Conservation (phyloP, 2,329 filamentous ascomycete species). For the Cladosporium sp. region DNA sequence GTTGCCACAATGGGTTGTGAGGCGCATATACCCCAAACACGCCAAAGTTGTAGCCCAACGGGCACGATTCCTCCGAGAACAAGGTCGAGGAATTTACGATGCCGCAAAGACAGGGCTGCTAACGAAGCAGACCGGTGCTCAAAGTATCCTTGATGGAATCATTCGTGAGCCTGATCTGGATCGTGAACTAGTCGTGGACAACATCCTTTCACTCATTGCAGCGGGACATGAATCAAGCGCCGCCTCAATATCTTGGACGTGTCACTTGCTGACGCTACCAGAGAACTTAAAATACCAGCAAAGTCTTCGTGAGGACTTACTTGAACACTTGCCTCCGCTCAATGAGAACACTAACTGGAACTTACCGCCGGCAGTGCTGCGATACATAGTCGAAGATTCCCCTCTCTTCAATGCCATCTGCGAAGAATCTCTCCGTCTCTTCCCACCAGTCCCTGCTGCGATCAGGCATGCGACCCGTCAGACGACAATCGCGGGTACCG, state of each 20-base stretch:
- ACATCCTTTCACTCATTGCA: conserved; percentile 50
- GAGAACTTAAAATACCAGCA: conserved; percentile 57
- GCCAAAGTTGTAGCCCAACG: no score
- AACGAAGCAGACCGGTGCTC: no score
- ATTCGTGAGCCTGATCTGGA: not conserved
- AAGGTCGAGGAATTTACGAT: no score
- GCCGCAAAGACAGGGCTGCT: no score
- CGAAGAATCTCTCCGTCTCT: conserved; percentile 25
- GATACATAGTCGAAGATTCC: conserved; percentile 31
- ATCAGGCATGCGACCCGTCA: conserved; percentile 8
- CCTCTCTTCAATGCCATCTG: conserved; percentile 40
- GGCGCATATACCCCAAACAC: no score
- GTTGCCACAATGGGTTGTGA: no score
- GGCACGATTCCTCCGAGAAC: no score
- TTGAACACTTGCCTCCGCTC: not conserved
- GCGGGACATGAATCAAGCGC: conserved; percentile 71
- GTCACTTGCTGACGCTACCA: conserved; percentile 58
- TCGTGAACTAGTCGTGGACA: conserved; percentile 38
- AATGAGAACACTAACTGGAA: conserved; percentile 44
- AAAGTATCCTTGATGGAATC: no score
- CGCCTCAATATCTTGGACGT: conserved; percentile 65
- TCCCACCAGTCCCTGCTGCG: conserved; percentile 8
- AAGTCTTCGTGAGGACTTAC: conserved; percentile 60
- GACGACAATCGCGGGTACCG: conserved; percentile 20
- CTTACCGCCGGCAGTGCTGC: conserved; percentile 36